Evolutionary conservation across 73 alveolate species (phyloP).

Genomic region (Tetrahymena elliotti): DNA sequence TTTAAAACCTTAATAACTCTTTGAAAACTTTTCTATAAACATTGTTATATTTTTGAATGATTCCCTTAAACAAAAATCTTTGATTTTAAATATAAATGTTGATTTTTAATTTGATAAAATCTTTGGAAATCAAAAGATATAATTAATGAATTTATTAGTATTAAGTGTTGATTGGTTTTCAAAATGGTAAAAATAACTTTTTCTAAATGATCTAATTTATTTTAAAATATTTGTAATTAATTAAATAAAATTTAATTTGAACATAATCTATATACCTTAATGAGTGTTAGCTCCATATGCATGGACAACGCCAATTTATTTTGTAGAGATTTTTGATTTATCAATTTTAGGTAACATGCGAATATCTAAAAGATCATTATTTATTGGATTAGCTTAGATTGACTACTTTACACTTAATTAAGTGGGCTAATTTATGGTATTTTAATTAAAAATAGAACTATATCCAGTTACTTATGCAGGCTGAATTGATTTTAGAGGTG

Average conservation of each 20-base stretch:
- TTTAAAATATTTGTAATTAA: too few relatives aligned
- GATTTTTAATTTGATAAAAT: too few relatives aligned
- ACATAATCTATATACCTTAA: conserved; percentile 13
- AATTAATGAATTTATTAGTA: too few relatives aligned
- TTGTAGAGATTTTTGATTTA: conserved; percentile 67
- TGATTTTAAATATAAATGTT: too few relatives aligned
- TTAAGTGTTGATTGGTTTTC: too few relatives aligned
- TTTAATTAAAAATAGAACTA: background rate
- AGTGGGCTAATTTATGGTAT: background rate
- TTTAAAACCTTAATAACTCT: too few relatives aligned
- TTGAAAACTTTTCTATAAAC: too few relatives aligned
- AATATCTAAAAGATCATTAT: background rate
- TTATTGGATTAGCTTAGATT: background rate
- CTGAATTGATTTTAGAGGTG: background rate
- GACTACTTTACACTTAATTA: background rate
- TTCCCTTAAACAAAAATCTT: too few relatives aligned
- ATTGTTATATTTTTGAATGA: too few relatives aligned
- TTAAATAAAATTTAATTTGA: background rate
- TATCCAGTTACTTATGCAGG: background rate
- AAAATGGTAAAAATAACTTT: too few relatives aligned
- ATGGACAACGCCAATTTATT: conserved; percentile 67
- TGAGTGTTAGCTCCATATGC: conserved; percentile 93
- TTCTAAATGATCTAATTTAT: too few relatives aligned
- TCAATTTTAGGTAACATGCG: conserved; percentile 10
- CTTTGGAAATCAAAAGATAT: too few relatives aligned